A percentile compares a stretch with the other conserved stretches of the same genome.
Conservation (phyloP, 352 stramenopile genomes). For the Elongisporangium undulatum region DNA sequence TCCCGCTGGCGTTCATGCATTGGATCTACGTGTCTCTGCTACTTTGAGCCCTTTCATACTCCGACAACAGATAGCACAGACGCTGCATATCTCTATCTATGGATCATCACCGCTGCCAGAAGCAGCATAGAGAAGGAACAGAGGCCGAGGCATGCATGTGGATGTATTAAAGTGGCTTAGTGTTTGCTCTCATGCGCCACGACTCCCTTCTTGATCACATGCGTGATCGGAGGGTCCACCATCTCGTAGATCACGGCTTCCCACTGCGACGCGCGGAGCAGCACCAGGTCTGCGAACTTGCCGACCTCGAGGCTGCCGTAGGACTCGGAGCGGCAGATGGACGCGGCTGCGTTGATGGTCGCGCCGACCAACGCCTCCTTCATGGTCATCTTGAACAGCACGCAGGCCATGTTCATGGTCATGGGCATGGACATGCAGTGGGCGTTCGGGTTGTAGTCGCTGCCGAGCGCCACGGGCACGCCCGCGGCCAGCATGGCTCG, state of each 20-base stretch:
- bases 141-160: too few relatives aligned
- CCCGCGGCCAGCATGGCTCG: slow-evolving; percentile 62
- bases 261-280: slow-evolving; percentile 69
- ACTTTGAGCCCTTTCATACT: too few relatives aligned
- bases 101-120: background rate
- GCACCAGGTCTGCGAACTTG: slow-evolving; percentile 66
- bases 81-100: background rate
- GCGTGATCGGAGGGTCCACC: slow-evolving; percentile 67
- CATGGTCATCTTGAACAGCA: slow-evolving; percentile 84
- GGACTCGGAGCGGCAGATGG: slow-evolving; percentile 62
- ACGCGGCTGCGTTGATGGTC: slow-evolving; percentile 83
- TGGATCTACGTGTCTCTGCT: background rate
- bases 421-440: slow-evolving; percentile 85
- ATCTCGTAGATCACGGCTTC: slow-evolving; percentile 87
- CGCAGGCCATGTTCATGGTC: slow-evolving; percentile 87
- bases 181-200: slow-evolving; percentile 14
- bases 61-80: too few relatives aligned
- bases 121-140: background rate
- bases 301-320: slow-evolving; percentile 78
- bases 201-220: slow-evolving; percentile 73
- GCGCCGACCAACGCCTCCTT: slow-evolving; percentile 76
- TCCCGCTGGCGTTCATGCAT: background rate
- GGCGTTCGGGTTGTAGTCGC: slow-evolving; percentile 84
- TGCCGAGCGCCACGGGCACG: slow-evolving; percentile 73
- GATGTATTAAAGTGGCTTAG: slow-evolving; percentile 3